Percentiles rank a stretch among this genome's conserved stretches.
Evolutionary conservation across 257 asterid genomes (phyloP).

Genomic region (Solanum pinnatisectum): DNA sequence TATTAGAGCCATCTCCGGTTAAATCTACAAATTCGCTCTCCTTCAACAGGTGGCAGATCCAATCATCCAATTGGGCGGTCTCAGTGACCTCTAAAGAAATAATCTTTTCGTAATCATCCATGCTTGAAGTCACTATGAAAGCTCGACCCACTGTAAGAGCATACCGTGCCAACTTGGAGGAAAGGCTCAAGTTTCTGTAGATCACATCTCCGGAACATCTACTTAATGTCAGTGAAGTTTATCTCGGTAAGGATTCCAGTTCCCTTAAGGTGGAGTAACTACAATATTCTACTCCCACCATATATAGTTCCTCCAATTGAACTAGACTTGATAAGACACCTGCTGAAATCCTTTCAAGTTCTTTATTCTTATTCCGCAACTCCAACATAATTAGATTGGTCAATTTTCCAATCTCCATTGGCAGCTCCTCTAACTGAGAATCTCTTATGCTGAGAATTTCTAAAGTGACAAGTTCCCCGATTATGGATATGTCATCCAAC

Average conservation of each 20-base stretch:
- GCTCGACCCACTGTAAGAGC: background rate
- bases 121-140: background rate
- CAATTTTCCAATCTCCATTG: background rate
- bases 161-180: background rate
- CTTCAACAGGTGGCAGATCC: background rate
- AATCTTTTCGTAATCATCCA: background rate
- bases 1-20: background rate
- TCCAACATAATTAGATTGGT: background rate
- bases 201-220: background rate
- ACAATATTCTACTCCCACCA: background rate
- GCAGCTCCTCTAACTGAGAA: background rate
- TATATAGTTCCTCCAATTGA: slow-evolving; percentile 8
- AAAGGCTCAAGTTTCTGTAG: background rate
- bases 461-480: background rate
- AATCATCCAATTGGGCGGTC: background rate
- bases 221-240: background rate
- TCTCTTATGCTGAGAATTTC: slow-evolving; percentile 3
- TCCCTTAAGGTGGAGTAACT: background rate
- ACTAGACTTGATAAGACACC: background rate
- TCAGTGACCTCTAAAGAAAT: background rate
- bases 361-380: background rate
- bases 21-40: background rate
- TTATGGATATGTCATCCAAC: background rate
- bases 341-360: background rate
- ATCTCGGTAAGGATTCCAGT: background rate